Evolutionary conservation across 441 rosid species (phyloP).

Genomic region (Bruguiera hainesii): DNA sequence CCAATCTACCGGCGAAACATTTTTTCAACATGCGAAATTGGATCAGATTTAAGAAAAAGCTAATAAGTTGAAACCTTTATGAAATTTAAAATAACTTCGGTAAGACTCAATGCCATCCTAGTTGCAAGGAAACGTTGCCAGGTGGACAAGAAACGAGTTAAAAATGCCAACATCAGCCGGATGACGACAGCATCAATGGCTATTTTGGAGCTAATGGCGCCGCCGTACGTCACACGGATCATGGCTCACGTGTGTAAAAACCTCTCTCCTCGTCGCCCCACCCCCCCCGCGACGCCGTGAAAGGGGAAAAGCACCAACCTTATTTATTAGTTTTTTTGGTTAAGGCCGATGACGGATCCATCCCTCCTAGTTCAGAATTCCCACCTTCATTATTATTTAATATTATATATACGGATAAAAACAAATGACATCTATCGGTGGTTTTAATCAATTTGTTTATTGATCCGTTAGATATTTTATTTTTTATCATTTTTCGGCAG

Average conservation of each 20-base stretch:
- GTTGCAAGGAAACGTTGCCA: background rate
- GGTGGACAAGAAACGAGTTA: background rate
- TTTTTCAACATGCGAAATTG: too few relatives aligned
- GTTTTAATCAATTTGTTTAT: background rate
- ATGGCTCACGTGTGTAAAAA: slow-evolving; percentile 38
- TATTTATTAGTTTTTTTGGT: too few relatives aligned
- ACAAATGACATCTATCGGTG: too few relatives aligned
- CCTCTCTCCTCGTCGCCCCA: too few relatives aligned
- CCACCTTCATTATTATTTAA: background rate
- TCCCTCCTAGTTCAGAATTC: slow-evolving; percentile 4
- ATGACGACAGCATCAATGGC: background rate
- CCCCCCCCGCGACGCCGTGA: background rate
- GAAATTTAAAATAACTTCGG: too few relatives aligned
- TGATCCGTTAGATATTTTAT: background rate
- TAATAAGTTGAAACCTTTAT: too few relatives aligned
- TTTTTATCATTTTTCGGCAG: background rate
- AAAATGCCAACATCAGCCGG: background rate
- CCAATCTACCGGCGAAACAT: too few relatives aligned
- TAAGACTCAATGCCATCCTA: background rate
- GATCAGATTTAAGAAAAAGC: too few relatives aligned
- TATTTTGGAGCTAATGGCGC: slow-evolving; percentile 31
- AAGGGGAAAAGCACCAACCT: background rate
- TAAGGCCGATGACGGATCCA: too few relatives aligned
- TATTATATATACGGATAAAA: background rate
- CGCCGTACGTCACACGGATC: slow-evolving; percentile 39